These are phyloP conservation scores for Globisporangium spiculum DNA, from an alignment of 352 stramenopile species.

Conservation along the genomic window DNA sequence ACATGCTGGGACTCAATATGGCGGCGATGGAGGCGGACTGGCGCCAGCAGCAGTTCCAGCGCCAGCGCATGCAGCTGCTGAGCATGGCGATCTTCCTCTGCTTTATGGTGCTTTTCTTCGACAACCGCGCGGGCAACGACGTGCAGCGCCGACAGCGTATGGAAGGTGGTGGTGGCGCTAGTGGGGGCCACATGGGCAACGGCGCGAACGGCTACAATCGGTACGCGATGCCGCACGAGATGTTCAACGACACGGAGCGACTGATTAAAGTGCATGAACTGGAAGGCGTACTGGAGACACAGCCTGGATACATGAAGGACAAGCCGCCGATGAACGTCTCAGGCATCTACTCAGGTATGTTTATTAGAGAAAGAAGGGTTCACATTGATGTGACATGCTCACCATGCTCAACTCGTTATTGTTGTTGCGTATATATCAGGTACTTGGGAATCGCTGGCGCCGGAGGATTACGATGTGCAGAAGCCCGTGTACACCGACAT, in stretches of 20 bases:
- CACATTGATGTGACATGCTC: not conserved
- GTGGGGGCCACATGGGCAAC: conserved; percentile 7
- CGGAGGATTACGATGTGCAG: conserved; percentile 55
- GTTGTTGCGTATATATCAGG: conserved; percentile 19
- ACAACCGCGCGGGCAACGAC: conserved; percentile 60
- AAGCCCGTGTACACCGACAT: conserved; percentile 62
- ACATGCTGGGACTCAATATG: conserved; percentile 45
- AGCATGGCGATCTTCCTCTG: conserved; percentile 87
- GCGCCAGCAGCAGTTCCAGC: conserved; percentile 84
- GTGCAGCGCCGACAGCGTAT: conserved; percentile 21
- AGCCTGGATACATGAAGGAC: conserved; percentile 42
- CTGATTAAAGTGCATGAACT: conserved; percentile 47
- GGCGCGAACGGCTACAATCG: conserved; percentile 28
- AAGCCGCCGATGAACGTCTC: conserved; percentile 60
- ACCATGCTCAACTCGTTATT: not conserved
- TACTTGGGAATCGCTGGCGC: conserved; percentile 56
- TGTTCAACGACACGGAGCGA: conserved; percentile 66
- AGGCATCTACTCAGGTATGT: conserved; percentile 70
- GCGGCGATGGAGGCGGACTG: conserved; percentile 74
- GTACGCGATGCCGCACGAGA: conserved; percentile 38
- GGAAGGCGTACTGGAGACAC: conserved; percentile 40
- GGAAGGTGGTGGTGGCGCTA: not conserved
- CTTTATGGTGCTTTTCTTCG: conserved; percentile 86
- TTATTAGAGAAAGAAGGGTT: not conserved
- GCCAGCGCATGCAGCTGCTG: conserved; percentile 85